phyloP scores from a whole-genome alignment of 148 eudicot genomes.

The Suaeda aralocaspica region DNA sequence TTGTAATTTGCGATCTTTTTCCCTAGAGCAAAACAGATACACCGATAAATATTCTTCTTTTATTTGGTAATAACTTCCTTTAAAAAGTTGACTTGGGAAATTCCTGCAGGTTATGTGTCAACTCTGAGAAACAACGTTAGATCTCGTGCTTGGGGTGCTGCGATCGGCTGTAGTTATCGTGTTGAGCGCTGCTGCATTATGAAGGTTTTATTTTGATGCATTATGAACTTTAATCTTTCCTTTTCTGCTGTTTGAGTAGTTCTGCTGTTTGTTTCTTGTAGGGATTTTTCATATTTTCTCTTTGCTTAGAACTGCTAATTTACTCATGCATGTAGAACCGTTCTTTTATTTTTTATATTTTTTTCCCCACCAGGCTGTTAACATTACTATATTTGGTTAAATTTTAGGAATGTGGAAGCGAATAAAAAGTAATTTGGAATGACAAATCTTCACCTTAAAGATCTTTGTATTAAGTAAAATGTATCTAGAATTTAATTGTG shows the following conservation, averaged over 20 bases:
- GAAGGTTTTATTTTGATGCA: conserved; percentile 48
- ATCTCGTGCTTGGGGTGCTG: conserved; percentile 99
- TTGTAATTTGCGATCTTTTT: not conserved
- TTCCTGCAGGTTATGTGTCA: conserved; percentile 68
- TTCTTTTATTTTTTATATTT: no score
- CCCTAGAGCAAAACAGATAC: not conserved
- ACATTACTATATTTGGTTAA: not conserved
- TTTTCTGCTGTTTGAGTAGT: not conserved
- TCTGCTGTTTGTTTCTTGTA: not conserved
- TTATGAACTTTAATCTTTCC: not conserved
- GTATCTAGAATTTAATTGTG: no score
- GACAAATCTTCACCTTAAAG: no score
- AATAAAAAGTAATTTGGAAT: no score
- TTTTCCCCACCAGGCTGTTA: no score
- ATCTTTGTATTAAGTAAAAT: not conserved
- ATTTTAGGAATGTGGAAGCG: not conserved
- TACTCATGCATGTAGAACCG: no score
- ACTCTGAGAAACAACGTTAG: conserved; percentile 89
- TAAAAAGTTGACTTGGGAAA: conserved; percentile 5
- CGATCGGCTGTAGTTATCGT: conserved; percentile 89
- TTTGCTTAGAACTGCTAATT: not conserved
- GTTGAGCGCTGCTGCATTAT: conserved; percentile 89
- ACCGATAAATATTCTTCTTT: not conserved
- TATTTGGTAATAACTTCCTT: not conserved
- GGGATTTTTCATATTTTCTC: not conserved